A percentile compares a stretch with the other conserved stretches of the same genome.
Evolutionary conservation across 768 basidiomycete species (phyloP).

Genomic region (Collybia nuda): DNA sequence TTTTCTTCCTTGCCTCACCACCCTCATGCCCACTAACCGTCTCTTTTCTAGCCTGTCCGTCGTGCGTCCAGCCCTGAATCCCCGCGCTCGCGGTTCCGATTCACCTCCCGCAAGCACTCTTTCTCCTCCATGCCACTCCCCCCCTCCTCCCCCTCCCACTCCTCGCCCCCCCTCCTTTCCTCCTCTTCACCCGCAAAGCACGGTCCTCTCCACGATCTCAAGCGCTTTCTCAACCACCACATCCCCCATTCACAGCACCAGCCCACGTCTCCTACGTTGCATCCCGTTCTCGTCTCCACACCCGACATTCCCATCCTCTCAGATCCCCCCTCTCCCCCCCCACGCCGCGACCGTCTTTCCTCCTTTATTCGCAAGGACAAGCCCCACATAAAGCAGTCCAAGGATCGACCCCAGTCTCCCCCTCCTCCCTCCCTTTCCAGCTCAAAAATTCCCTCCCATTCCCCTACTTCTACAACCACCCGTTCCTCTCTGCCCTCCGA

Average conservation of each 20-base stretch:
- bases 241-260: slow-evolving; percentile 52
- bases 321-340: slow-evolving; percentile 5
- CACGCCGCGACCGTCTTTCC: slow-evolving; percentile 24
- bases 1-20: too few relatives aligned
- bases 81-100: neutral
- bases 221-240: slow-evolving; percentile 93
- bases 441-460: slow-evolving; percentile 19
- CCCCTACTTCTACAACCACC: slow-evolving; percentile 19
- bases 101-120: neutral
- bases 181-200: slow-evolving; percentile 35
- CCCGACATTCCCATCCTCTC: neutral
- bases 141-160: slow-evolving; percentile 4
- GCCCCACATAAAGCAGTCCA: slow-evolving; percentile 36
- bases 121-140: neutral
- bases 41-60: too few relatives aligned
- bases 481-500: slow-evolving; percentile 8
- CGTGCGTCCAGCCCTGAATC: neutral
- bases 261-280: slow-evolving; percentile 26
- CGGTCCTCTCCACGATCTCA: slow-evolving; percentile 88
- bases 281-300: slow-evolving; percentile 13
- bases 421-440: slow-evolving; percentile 12
- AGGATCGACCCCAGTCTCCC: slow-evolving; percentile 43
- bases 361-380: slow-evolving; percentile 29
- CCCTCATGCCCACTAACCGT: too few relatives aligned
- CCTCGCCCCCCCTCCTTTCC: slow-evolving; percentile 19